Evolutionary conservation across 2,329 filamentous ascomycete species (phyloP).

Genomic region (Colletotrichum plurivorum): DNA sequence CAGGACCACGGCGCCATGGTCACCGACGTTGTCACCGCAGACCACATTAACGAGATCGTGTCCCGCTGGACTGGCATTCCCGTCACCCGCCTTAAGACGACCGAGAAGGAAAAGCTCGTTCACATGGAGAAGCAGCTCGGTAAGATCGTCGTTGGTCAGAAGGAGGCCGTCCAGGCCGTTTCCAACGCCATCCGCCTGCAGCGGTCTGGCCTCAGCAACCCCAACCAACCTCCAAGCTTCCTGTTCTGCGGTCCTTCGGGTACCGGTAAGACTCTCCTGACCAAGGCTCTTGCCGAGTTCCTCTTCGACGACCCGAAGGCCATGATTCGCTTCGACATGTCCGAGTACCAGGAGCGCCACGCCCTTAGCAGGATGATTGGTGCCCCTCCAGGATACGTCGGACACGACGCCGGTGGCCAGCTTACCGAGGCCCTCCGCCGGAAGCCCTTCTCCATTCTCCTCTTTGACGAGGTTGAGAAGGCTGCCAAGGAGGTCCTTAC

Average conservation of each 20-base stretch:
- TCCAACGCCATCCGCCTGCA: constrained; percentile 97
- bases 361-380: constrained; percentile 97
- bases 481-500: constrained; percentile 98
- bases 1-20: constrained; percentile 80
- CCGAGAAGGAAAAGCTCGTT: constrained; percentile 98
- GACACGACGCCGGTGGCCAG: constrained; percentile 95
- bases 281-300: constrained; percentile 97
- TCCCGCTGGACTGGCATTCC: constrained; percentile 98
- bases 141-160: constrained; percentile 92
- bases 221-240: constrained; percentile 97
- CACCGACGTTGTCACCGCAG: constrained; percentile 93
- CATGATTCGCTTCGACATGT: constrained; percentile 99
- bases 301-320: constrained; percentile 96
- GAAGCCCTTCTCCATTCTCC: constrained; percentile 95
- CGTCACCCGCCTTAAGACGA: constrained; percentile 91
- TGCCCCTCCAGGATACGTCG: constrained; percentile 95
- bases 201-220: constrained; percentile 93
- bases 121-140: constrained; percentile 92
- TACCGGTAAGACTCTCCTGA: constrained; percentile 97
- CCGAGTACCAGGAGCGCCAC: constrained; percentile 98
- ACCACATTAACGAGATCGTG: constrained; percentile 99
- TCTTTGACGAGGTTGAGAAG: constrained; percentile 99
- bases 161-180: constrained; percentile 91
- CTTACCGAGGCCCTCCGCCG: constrained; percentile 94
- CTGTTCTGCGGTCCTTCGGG: constrained; percentile 98